Percentiles rank a stretch among this genome's conserved stretches.
phyloP scores from a whole-genome alignment of 176 grass and related monocot species.

The Olyra latifolia region DNA sequence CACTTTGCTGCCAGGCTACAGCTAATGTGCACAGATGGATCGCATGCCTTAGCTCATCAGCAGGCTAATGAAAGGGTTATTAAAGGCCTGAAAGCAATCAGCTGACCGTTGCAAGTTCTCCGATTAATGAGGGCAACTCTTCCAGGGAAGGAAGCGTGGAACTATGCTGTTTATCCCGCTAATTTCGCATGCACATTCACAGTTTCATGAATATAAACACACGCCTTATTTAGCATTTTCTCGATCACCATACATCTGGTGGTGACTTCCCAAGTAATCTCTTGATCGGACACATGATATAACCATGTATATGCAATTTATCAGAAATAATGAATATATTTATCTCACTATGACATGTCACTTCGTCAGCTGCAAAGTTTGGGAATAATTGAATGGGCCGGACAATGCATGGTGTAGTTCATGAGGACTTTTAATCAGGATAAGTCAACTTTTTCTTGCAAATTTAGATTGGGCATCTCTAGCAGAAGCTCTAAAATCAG shows the following conservation, averaged over 20 bases:
- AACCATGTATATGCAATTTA: background rate
- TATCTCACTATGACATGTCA: background rate
- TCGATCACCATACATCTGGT: conserved; percentile 1
- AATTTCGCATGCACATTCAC: background rate
- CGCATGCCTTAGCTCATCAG: background rate
- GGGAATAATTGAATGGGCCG: background rate
- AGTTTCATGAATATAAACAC: background rate
- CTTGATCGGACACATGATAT: background rate
- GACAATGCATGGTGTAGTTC: background rate
- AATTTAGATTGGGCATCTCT: background rate
- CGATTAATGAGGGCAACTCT: background rate
- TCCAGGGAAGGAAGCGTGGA: background rate
- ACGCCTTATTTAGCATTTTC: background rate
- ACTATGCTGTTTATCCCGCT: background rate
- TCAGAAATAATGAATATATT: background rate
- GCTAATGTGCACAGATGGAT: conserved; percentile 18
- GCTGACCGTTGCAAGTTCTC: conserved; percentile 1
- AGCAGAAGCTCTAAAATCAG: no score
- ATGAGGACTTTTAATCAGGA: background rate
- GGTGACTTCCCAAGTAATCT: conserved; percentile 7
- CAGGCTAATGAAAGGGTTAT: conserved; percentile 1
- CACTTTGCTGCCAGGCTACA: background rate
- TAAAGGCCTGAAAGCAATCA: conserved; percentile 3
- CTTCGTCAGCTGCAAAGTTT: background rate
- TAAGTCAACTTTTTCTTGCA: background rate